A percentile compares a stretch with the other conserved stretches of the same genome.
Evolutionary conservation across 2,329 filamentous ascomycete species (phyloP).

Genomic region (Penicillium digitatum): DNA sequence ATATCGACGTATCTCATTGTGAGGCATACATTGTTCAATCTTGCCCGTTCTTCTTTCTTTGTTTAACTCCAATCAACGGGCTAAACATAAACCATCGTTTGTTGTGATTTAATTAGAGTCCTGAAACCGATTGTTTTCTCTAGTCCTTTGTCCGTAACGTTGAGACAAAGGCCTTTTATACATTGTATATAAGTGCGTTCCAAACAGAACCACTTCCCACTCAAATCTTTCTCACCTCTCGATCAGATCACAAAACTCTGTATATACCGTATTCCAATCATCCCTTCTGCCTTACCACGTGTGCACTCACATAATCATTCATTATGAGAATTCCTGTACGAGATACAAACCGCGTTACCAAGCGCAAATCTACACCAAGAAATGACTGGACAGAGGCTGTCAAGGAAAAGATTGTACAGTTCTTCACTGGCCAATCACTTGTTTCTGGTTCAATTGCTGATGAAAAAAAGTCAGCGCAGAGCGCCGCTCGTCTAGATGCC

Average conservation of each 20-base stretch:
- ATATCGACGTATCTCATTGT: background rate
- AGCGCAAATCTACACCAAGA: background rate
- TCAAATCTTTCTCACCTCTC: background rate
- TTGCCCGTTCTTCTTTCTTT: background rate
- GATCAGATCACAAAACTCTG: background rate
- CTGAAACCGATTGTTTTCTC: background rate
- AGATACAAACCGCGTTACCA: background rate
- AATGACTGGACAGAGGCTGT: background rate
- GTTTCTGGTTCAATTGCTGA: background rate
- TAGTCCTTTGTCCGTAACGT: background rate
- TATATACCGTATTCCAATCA: background rate
- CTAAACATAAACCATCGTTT: background rate
- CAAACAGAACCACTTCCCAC: background rate
- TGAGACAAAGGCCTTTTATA: slow-evolving; percentile 1
- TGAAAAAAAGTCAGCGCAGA: background rate
- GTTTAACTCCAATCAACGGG: background rate
- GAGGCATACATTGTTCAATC: background rate
- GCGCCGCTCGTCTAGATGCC: slow-evolving; percentile 24
- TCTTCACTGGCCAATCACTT: background rate
- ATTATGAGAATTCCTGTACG: background rate
- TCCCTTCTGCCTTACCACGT: background rate
- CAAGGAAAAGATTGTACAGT: slow-evolving; percentile 1
- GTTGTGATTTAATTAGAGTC: background rate
- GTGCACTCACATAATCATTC: background rate
- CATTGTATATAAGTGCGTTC: slow-evolving; percentile 6